phyloP scores from a whole-genome alignment of 2,329 filamentous ascomycete genomes.

The Xylaria sp. region DNA sequence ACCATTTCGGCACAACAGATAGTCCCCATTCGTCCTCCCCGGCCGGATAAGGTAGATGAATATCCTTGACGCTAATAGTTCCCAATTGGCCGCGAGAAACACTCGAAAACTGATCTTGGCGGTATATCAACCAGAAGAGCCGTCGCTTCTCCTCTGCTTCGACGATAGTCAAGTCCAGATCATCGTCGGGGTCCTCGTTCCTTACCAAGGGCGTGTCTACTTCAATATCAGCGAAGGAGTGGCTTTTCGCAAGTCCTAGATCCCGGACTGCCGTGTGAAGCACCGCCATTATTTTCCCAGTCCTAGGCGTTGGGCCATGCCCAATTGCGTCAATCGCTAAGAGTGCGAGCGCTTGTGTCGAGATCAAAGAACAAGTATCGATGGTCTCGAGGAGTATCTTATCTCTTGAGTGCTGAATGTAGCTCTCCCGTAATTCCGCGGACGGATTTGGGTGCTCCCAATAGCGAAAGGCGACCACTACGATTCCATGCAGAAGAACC shows the following conservation, averaged over 20 bases:
- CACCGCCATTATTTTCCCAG: constrained; percentile 19
- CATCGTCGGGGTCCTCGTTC: constrained; percentile 17
- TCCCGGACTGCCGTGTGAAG: constrained; percentile 12
- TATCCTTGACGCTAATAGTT: constrained; percentile 15
- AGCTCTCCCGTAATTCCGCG: constrained; percentile 1
- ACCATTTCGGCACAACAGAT: constrained; percentile 8
- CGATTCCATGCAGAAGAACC: constrained; percentile 19
- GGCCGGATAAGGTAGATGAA: constrained; percentile 15
- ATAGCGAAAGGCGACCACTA: constrained; percentile 12
- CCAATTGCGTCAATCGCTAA: constrained; percentile 17
- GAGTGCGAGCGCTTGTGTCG: constrained; percentile 16
- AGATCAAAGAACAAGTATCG: constrained; percentile 18
- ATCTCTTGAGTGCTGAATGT: constrained; percentile 16
- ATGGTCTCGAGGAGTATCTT: constrained; percentile 20
- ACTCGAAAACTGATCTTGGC: constrained; percentile 15
- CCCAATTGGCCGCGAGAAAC: constrained; percentile 7
- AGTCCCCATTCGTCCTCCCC: constrained; percentile 19
- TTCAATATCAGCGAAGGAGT: constrained; percentile 6
- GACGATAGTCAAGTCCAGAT: constrained; percentile 13
- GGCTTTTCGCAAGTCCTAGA: constrained; percentile 13
- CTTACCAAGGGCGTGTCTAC: constrained; percentile 17
- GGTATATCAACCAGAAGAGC: constrained; percentile 23
- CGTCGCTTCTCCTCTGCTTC: constrained; percentile 18
- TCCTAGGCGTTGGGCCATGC: constrained; percentile 10
- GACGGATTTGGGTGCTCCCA: constrained; percentile 10